Base-by-base conservation (phyloP, 1,139 yeast genomes). In the Hyphopichia khmerensis region DNA sequence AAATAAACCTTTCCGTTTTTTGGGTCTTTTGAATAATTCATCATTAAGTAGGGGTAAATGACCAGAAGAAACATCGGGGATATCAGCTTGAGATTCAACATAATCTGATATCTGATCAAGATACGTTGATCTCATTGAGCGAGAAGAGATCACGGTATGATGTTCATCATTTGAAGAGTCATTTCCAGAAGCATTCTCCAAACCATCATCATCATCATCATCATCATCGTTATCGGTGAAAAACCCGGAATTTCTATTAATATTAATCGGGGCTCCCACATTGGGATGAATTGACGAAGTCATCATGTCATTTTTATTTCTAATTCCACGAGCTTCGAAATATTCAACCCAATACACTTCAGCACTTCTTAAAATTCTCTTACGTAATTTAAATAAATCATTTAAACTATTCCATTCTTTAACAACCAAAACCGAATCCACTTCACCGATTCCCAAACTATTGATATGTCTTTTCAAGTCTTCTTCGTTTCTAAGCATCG, bases 381-480 rank as follows among this genome's bases (percentile, higher is more conserved):
- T 70, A 33, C 98, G 72, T 45, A 78, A 69, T 41, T 75, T 77
- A 60, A 85, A 86, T 26, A 93, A 65, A 33, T 64, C 58, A 51
- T 89, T 89, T 43, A 93, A 67, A 24, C 74, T 76, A 13, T 77
- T 78, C 97, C 98, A 93, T 58, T 91, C 91, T 45, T 89, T 72
- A 48, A 96, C 95, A 7, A 93, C 79, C 2, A 86, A 82, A 10
- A 91, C 76, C 0, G 84, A 74, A 26, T 85, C 79, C 1, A 91
- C 96, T 46, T 79, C 82, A 2, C 96, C 97, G 36, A 91, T 84
- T 21, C 86, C 84, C 36, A 91, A 67, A 15, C 77, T 75, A 50
- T 88, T 95, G 30, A 93, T 84, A 56, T 88, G 93, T 36, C 80
- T 75, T 45, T 79, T 82, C 51, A 93, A 67, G 13, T 79, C 81